Base-by-base conservation (phyloP, 768 basidiomycete genomes). In the Russula vinacea region DNA sequence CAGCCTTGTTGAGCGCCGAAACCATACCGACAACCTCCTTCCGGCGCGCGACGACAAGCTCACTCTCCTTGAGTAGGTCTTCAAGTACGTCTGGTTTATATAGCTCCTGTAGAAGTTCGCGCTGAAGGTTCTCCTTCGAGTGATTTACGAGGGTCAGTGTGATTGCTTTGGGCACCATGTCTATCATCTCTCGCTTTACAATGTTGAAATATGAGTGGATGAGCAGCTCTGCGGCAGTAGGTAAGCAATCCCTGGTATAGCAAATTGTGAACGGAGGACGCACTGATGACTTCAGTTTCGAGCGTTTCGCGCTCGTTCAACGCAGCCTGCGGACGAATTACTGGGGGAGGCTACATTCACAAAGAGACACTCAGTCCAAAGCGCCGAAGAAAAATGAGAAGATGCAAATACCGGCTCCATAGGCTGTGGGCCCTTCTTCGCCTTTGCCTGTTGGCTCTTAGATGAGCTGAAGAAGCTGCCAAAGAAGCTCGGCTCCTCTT, bases 281-380 rank as follows among this genome's bases (percentile, higher is more conserved):
- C 70, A 96, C 94, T 99, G 87, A 98, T 98, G 68, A 99, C 94
- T 72, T 99, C 97, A 0, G 96, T 98, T 76, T 99, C 97, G 89
- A 98, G 91, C 35, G 89, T 88, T 79, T 99, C 97, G 58, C 97
- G 83, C 68, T 99, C 97, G 73, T 83, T 97, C 70, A 98, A 78
- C 14, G 92, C 91, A 13, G 87, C 85, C 70, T 96, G 92, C 2
- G 97, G 96, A 64, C 90, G 86, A 72, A 99, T 96, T 54, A 89
- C 78, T 0, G 86, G 75, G 16, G 96, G 95, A 17, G 97, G 96
- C 75, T 93, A 64, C 26, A 63, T 19, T 76, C 76, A 42, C 10
- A 29, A 32, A 26, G 29, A 82, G 80, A 53, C 49, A 22, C 5
- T 54, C 39, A 44, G 60, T 57, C 19, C 5, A 33, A 74, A 70